Evolutionary conservation across 2,329 filamentous ascomycete species (phyloP), one percentile per base, ranked within the genome.

Genomic region (Paraphaeosphaeria sporulosa): DNA sequence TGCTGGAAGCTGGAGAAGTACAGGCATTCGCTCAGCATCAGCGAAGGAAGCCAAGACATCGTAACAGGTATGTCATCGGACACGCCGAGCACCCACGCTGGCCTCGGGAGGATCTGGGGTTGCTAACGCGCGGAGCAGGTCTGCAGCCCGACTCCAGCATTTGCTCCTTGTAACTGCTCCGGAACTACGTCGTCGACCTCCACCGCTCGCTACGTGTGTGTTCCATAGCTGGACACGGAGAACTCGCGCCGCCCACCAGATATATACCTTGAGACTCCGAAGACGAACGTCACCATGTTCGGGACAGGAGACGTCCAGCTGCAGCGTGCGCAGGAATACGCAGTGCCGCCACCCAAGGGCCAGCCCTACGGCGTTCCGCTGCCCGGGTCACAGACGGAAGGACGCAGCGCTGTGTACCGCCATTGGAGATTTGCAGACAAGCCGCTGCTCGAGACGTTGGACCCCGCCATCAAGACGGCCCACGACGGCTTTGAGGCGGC

Each of bases 401-500:
- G 89, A 61, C 89, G 93, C 67, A 90, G 86, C 52, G 81, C 87
- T 49, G 80, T 96, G 64, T 98, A 98, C 80, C 88, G 95, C 63
- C 90, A 97, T 79, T 96, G 90, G 87, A 87, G 87, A 65, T 89
- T 90, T 73, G 84, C 85, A 59, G 89, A 96, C 79, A 87, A 86
- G 60, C 83, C 96, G 58, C 43, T 76, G 46, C 58, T 76, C 25
- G 69, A 70, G 30, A 69, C 54, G 25, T 50, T 77, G 55, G 90
- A 95, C 73, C 90, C 93, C 19, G 74, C 70, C 52, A 79, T 88
- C 54, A 84, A 83, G 63, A 96, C 93, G 15, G 84, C 89, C 27
- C 90, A 96, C 81, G 92, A 97, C 63, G 82, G 91, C 56, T 96
- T 97, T 74, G 92, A 96, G 76, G 79, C 83, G 27, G 81, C 89